Evolutionary conservation across 2,329 filamentous ascomycete genomes (phyloP), one percentile per base, ranked within the genome.

Genomic region (Atkinsonella texensis): DNA sequence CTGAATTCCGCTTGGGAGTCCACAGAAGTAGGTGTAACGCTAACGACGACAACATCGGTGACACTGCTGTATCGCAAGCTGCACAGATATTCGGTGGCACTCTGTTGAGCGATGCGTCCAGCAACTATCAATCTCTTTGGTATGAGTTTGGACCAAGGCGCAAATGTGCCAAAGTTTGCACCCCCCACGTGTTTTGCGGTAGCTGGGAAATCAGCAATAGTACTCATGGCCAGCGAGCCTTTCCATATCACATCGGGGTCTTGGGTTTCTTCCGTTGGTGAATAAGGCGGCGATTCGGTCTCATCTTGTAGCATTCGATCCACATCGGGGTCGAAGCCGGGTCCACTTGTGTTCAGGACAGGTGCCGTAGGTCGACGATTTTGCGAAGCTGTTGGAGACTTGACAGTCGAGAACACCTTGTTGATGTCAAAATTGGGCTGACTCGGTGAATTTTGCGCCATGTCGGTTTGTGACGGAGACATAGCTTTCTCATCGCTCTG

Each of bases 31-130:
- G 82, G 79, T 17, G 77, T 77, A 35, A 97, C 70, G 44, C 82
- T 81, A 18, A 94, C 79, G 20, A 97, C 86, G 1, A 89, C 79
- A 6, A 98, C 82, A 61, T 97, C 93, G 2, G 87, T 90, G 48
- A 83, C 83, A 49, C 80, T 79, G 63, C 85, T 91, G 66, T 87
- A 94, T 12, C 89, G 82, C 54, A 97, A 74, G 48, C 88, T 83
- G 63, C 89, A 93, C 0, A 98, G 81, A 61, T 98, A 98, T 55
- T 94, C 88, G 52, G 89, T 89, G 11, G 91, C 93, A 57, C 85
- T 85, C 54, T 85, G 78, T 58, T 88, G 82, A 49, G 87, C 81
- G 54, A 98, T 93, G 17, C 93, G 81, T 1, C 87, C 88, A 46
- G 84, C 84, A 20, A 93, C 84, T 7, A 77, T 81, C 32, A 93